Conservation (phyloP, 2,329 filamentous ascomycete species). For the Berkeleyomyces rouxiae region DNA sequence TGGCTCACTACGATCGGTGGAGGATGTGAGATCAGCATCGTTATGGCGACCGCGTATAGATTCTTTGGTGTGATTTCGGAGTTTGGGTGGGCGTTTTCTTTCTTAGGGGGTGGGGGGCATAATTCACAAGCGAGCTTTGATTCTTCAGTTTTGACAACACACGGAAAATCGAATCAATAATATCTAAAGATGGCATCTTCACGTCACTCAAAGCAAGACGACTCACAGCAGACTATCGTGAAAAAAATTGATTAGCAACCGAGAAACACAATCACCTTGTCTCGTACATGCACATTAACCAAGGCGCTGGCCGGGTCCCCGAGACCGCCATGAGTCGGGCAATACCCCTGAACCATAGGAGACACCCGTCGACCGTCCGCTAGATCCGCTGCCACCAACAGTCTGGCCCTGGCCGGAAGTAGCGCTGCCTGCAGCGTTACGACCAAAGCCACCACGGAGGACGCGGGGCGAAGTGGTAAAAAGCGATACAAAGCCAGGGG, state of each 20-base stretch:
- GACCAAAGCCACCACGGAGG: conserved; percentile 1
- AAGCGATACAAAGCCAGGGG: conserved; percentile 53
- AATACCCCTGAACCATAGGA: conserved; percentile 27
- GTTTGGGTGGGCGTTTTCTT: background rate
- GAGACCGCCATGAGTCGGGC: conserved; percentile 46
- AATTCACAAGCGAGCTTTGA: background rate
- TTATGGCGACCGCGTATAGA: background rate
- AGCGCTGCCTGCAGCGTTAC: background rate
- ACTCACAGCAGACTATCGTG: background rate
- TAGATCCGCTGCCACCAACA: background rate
- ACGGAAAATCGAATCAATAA: background rate
- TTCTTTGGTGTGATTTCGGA: background rate
- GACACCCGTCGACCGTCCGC: conserved; percentile 5
- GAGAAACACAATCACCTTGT: background rate
- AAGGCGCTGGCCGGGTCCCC: conserved; percentile 45
- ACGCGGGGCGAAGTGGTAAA: conserved; percentile 35
- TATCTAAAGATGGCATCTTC: background rate
- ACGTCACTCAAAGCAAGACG: background rate
- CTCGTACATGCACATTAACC: conserved; percentile 25
- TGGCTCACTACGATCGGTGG: background rate
- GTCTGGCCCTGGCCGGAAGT: background rate
- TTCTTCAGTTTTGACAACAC: background rate
- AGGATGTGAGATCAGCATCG: no score
- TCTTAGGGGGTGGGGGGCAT: background rate
- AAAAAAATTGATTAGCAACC: background rate